Evolutionary conservation across 2,329 filamentous ascomycete species (phyloP), one percentile per base, ranked within the genome.

Genomic region (Pestalotiopsis sp.): DNA sequence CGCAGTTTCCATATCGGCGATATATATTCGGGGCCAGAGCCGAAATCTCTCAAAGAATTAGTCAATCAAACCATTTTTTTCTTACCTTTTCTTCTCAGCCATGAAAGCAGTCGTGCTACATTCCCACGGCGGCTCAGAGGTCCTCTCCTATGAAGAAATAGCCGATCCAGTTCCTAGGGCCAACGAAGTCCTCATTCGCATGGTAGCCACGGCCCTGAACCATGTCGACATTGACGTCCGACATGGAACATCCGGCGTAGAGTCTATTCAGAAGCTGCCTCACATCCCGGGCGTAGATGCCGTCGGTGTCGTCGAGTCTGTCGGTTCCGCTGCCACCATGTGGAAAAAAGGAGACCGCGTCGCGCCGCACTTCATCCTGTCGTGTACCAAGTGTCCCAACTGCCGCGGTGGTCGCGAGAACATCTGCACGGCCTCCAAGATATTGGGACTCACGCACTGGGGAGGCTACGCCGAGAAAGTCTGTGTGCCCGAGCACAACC

Each of bases 161-260:
- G 17, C 49, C 27, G 64, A 66, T 20, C 64, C 64, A 27, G 20
- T 66, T 14, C 64, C 64, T 2, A 49, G 12, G 14, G 25, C 25
- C 25, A 57, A 57, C 31, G 64, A 66, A 13, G 52, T 66, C 25
- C 25, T 66, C 17, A 45, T 66, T 23, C 64, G 64, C 13, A 5
- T 66, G 12, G 12, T 20, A 38, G 64, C 64, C n/a, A 66, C 64
- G 14, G 64, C 64, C 9, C 45, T 66, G 12, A 66, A 66, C 25
- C 64, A 66, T 41, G 64, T 66, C 45, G 64, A 66, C 20, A 66
- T 66, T 27, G 64, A 66, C 31, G 64, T 66, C 7, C 64, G 64
- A 45, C 41, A 66, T 17, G 64, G 64, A 12, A 57, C 45, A 17
- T 66, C 64, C 7, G 64, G 64, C 17, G 52, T 66, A 6, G 64